Conservation (phyloP, 345 rosid genomes). For the Mallotus nudiflorus region DNA sequence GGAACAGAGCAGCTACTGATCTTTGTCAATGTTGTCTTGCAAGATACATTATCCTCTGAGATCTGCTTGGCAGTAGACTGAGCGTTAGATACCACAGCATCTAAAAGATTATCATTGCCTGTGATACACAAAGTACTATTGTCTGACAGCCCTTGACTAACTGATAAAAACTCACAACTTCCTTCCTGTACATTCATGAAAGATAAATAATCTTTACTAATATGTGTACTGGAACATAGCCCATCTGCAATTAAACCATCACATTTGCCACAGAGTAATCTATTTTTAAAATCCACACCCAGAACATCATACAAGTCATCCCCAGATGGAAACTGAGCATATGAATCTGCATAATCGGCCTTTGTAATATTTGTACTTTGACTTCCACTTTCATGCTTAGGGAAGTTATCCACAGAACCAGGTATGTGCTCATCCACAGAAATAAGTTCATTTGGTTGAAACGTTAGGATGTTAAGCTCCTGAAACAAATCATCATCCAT, state of each 20-base stretch:
- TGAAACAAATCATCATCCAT: conserved; percentile 33
- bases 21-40: conserved; percentile 69
- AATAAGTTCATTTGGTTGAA: conserved; percentile 21
- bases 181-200: conserved; percentile 36
- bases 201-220: conserved; percentile 36
- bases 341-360: conserved; percentile 32
- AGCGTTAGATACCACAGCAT: conserved; percentile 84
- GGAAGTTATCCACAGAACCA: conserved; percentile 21
- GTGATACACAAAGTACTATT: conserved; percentile 27
- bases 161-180: conserved; percentile 41
- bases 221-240: conserved; percentile 31
- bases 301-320: conserved; percentile 79
- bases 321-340: conserved; percentile 48
- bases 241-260: conserved; percentile 29
- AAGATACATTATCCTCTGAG: conserved; percentile 68
- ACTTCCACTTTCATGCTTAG: conserved; percentile 31
- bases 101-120: conserved; percentile 74
- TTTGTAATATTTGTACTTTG: conserved; percentile 20
- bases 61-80: conserved; percentile 58
- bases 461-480: conserved; percentile 24
- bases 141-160: conserved; percentile 38
- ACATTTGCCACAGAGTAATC: conserved; percentile 42
- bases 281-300: conserved; percentile 70
- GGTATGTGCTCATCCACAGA: conserved; percentile 26
- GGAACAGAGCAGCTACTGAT: conserved; percentile 58